Evolutionary conservation across 2,329 filamentous ascomycete species (phyloP).

Genomic region (Diplocarpon mali): DNA sequence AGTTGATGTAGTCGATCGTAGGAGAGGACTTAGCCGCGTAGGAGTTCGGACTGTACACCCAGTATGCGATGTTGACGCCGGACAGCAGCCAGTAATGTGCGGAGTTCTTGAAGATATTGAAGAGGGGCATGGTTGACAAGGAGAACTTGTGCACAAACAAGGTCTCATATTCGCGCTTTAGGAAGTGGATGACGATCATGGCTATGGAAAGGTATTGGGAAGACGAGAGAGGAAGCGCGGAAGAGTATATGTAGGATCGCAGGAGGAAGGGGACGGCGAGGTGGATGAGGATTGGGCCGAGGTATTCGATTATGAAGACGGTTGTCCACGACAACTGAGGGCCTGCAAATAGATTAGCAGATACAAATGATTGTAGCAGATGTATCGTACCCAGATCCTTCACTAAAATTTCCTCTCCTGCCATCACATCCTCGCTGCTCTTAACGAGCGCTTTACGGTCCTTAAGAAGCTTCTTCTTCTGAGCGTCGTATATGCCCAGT

Average conservation of each 20-base stretch:
- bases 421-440: conserved; percentile 37
- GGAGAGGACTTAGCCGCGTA: conserved; percentile 42
- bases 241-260: conserved; percentile 61
- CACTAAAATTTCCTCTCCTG: conserved; percentile 56
- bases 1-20: conserved; percentile 38
- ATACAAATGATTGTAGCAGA: neutral
- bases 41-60: conserved; percentile 69
- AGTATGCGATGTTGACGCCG: conserved; percentile 71
- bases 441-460: conserved; percentile 44
- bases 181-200: conserved; percentile 72
- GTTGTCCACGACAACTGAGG: conserved; percentile 85
- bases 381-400: conserved; percentile 73
- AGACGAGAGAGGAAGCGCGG: conserved; percentile 42
- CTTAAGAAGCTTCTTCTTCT: conserved; percentile 51
- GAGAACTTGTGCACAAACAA: conserved; percentile 93
- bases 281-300: conserved; percentile 85
- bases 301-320: conserved; percentile 91
- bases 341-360: conserved; percentile 39
- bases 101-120: conserved; percentile 91
- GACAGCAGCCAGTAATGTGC: conserved; percentile 86
- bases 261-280: conserved; percentile 56
- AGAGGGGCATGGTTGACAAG: conserved; percentile 80
- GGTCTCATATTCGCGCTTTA: conserved; percentile 93
- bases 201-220: conserved; percentile 64
- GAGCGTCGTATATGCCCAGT: conserved; percentile 49